phyloP scores from a whole-genome alignment of 2,329 filamentous ascomycete genomes.

The Colletotrichum orbiculare region DNA sequence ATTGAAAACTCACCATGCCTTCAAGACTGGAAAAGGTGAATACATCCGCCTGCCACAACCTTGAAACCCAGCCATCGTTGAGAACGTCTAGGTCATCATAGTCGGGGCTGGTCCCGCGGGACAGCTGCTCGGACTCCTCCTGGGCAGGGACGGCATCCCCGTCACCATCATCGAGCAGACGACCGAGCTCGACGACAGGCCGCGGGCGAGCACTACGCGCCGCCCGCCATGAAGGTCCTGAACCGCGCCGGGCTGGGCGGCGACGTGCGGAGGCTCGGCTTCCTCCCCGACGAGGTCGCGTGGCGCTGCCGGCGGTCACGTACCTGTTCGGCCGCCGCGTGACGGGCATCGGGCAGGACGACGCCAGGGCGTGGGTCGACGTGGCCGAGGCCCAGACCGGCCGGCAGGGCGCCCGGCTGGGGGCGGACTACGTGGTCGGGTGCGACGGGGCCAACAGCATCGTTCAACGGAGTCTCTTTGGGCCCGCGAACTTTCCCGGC shows the following conservation, averaged over 20 bases:
- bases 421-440: constrained; percentile 64
- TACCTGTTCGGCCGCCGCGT: too few species aligned
- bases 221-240: too few species aligned
- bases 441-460: constrained; percentile 64
- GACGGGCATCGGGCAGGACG: too few species aligned
- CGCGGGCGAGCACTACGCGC: too few species aligned
- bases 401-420: constrained; percentile 45
- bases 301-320: too few species aligned
- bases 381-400: constrained; percentile 47
- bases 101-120: constrained; percentile 62
- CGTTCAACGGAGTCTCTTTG: constrained; percentile 61
- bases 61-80: constrained; percentile 2
- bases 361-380: constrained; percentile 54
- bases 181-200: too few species aligned
- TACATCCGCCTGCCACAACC: neutral
- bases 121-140: constrained; percentile 56
- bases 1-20: neutral
- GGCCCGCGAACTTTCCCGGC: constrained; percentile 63
- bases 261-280: too few species aligned
- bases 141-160: constrained; percentile 50
- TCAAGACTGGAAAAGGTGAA: constrained; percentile 1
- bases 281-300: too few species aligned
- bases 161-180: constrained; percentile 56
- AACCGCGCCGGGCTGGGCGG: too few species aligned
- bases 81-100: constrained; percentile 44